Evolutionary conservation across 2,329 filamentous ascomycete species (phyloP), one percentile per base, ranked within the genome.

Genomic region (Dothistroma pini): DNA sequence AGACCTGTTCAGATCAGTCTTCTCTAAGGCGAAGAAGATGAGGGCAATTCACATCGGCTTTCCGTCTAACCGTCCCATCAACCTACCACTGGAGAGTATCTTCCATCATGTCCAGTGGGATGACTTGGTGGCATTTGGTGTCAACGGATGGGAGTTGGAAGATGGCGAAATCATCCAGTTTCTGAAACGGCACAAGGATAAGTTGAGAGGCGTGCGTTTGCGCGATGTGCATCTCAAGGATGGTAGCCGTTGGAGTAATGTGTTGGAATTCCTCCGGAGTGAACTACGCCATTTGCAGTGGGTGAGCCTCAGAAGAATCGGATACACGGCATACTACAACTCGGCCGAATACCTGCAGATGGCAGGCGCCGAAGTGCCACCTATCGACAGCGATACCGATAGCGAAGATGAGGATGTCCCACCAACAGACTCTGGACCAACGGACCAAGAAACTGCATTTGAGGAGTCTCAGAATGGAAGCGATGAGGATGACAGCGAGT

Each of bases 41-140:
- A 80, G 84, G 61, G 81, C 84, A 21, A 76, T 89, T 19, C 86
- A 89, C 67, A 78, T 89, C 35, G 86, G 86, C 3, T 89, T 89
- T 65, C 83, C 84, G 0, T 80, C 81, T 7, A 79, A 83, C 59
- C 71, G 78, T 19, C 85, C 85, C 0, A 74, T 89, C 2, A 81
- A 79, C 22, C 71, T 89, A 21, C 78, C 79, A 5, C 77, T 89
- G 2, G 83, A 87, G 61, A 78, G 81, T 6, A 78, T 89, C 25
- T 88, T 89, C 69, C 85, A 89, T 68, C 76, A 83, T 59, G 79
- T 86, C 8, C 78, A 79, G 49, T 88, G 85, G 84, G 79, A 83
- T 14, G 83, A 82, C 35, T 76, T 89, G 5, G 79, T 84, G 35
- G 84, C 85, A 1, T 83, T 89, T 58, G 86, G 86, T 1, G 82